These are phyloP conservation scores for Linum trigynum DNA, from an alignment of 345 rosid species.

Conservation along the genomic window DNA sequence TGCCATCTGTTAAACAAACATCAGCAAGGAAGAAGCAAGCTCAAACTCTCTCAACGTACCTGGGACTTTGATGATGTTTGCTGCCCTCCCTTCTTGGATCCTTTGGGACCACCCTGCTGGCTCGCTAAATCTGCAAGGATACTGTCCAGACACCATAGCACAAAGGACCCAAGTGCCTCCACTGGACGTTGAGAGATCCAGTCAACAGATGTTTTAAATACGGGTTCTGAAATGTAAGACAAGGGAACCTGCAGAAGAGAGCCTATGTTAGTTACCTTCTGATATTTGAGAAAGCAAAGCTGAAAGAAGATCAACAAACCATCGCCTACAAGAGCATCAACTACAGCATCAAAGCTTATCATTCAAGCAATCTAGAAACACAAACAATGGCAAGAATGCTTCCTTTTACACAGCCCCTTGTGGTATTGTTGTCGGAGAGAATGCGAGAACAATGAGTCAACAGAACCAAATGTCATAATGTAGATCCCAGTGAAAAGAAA, in stretches of 20 bases:
- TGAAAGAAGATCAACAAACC: not conserved
- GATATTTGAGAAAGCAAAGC: not conserved
- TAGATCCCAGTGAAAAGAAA: not conserved
- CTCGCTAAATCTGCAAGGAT: slow-evolving; percentile 47
- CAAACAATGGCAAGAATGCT: not conserved
- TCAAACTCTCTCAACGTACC: slow-evolving; percentile 21
- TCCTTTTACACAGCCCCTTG: not conserved
- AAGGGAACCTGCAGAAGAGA: slow-evolving; percentile 45
- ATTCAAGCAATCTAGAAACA: not conserved
- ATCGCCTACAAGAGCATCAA: not conserved
- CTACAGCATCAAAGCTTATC: not conserved
- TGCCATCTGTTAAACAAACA: not conserved
- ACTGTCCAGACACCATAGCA: slow-evolving; percentile 57
- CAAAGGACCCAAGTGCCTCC: slow-evolving; percentile 51
- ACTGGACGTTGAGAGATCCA: slow-evolving; percentile 57
- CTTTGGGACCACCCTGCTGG: slow-evolving; percentile 42
- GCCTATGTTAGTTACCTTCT: not conserved
- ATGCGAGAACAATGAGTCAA: not conserved
- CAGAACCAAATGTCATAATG: not conserved
- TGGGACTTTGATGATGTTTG: slow-evolving; percentile 45
- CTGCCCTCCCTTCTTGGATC: slow-evolving; percentile 44
- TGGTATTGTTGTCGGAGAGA: not conserved
- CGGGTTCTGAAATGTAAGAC: slow-evolving; percentile 50
- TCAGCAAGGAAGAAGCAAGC: not conserved
- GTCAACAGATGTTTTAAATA: slow-evolving; percentile 56